A percentile compares a stretch with the other conserved stretches of the same genome.
phyloP scores from a whole-genome alignment of 139 green algal species.

The Microglena sp. region DNA sequence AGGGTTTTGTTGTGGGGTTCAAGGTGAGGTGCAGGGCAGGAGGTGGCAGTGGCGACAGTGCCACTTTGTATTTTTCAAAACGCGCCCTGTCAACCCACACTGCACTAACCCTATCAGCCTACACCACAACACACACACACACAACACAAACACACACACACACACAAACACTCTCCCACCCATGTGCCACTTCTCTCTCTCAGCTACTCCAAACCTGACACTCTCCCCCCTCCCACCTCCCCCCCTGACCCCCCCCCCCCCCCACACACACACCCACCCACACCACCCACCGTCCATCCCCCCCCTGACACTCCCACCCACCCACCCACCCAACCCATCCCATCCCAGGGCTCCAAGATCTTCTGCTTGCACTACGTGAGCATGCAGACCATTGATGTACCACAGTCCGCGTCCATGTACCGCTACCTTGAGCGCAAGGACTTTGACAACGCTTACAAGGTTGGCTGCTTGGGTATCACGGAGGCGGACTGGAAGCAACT shows the following conservation, averaged over 20 bases:
- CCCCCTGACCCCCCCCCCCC: no score
- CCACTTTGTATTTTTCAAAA: no score
- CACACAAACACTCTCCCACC: not conserved
- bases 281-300: not conserved
- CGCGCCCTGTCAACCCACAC: not conserved
- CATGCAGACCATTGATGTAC: slow-evolving; percentile 75
- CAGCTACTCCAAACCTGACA: not conserved
- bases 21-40: slow-evolving; percentile 18
- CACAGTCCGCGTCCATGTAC: slow-evolving; percentile 58
- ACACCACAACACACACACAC: not conserved
- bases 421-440: slow-evolving; percentile 45
- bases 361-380: slow-evolving; percentile 68
- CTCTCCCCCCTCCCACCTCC: not conserved
- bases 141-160: not conserved
- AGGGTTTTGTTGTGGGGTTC: slow-evolving; percentile 43
- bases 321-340: not conserved
- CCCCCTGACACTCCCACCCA: no score
- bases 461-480: slow-evolving; percentile 70
- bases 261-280: not conserved
- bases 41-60: no score
- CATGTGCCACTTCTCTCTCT: no score
- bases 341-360: slow-evolving; percentile 52
- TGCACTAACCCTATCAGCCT: not conserved
- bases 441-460: slow-evolving; percentile 49
- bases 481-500: slow-evolving; percentile 67